Base-by-base conservation (phyloP, 1,284 basidiomycete genomes). In the Rhodotorula sp. region DNA sequence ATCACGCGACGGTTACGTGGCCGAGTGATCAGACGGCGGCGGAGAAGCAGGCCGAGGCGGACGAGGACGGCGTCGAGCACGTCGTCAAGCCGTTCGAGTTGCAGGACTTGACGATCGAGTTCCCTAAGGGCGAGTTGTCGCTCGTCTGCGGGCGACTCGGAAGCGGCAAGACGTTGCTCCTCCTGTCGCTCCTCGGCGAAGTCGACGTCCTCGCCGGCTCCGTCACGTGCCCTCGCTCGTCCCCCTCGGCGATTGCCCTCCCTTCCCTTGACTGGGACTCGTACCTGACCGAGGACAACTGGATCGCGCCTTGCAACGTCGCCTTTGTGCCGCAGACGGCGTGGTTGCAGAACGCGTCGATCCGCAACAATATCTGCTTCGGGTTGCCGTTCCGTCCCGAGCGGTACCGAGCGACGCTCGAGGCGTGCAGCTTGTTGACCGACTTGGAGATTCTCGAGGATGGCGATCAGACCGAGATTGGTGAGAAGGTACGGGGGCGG, bases 371-470 rank as follows among this genome's bases (percentile, higher is more conserved):
- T 77, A 95, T 97, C 74, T 81, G 97, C 31, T 98, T 98, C 81
- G 91, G 89, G 69, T 83, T 92, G 34, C 92, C 92, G 0, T 92
- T 86, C 76, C 85, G 92, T 78, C 83, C 87, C 64, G 85, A 88
- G 62, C 85, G 93, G 8, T 97, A 97, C 79, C 83, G 86, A 61
- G 86, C 86, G 70, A 92, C 91, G 3, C 82, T 97, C 19, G 89
- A 91, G 79, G 85, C 84, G 1, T 95, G 92, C 79, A 90, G 90
- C 1, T 81, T 95, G 58, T 83, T 86, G 85, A 71, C 88, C 34
- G 95, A 99, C 80, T 84, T 98, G 55, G 86, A 89, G 91, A 94
- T 98, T 66, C 84, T 98, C 38, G 95, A 97, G 81, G 94, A 97
- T 79, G 93, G 94, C 6, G 95, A 98, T 78, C 87, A 92, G 79